phyloP scores from a whole-genome alignment of 768 basidiomycete genomes.

The Mrakia gelida region DNA sequence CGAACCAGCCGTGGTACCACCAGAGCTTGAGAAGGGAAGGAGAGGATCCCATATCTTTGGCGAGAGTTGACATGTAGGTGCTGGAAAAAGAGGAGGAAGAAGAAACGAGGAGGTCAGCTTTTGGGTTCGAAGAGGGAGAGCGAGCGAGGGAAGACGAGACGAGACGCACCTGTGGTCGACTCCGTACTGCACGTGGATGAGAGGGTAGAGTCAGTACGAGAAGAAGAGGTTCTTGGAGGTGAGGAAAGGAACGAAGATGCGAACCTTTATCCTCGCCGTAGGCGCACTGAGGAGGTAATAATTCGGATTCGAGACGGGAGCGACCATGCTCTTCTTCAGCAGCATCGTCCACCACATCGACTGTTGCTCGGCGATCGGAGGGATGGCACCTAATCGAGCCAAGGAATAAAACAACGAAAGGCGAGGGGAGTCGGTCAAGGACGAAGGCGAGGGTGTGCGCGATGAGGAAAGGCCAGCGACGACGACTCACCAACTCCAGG shows the following conservation, averaged over 20 bases:
- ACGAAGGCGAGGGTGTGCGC: too few relatives aligned
- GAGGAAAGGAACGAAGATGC: neutral
- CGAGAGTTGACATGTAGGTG: conserved; percentile 56
- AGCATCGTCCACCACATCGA: conserved; percentile 57
- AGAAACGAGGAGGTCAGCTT: neutral
- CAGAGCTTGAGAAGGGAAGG: conserved; percentile 54
- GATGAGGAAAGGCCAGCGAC: neutral
- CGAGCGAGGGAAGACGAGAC: neutral
- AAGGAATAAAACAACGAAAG: conserved; percentile 17
- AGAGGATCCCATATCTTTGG: conserved; percentile 56
- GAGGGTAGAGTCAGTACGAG: too few relatives aligned
- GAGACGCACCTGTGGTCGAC: conserved; percentile 53
- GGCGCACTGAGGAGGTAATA: conserved; percentile 57
- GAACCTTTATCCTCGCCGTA: conserved; percentile 49
- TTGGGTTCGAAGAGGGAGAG: neutral
- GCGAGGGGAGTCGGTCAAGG: neutral
- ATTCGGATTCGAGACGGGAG: conserved; percentile 51
- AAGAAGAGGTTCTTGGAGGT: neutral
- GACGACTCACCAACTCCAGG: conserved; percentile 55
- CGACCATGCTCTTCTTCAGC: conserved; percentile 48
- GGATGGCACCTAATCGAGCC: conserved; percentile 49
- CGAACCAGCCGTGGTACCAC: conserved; percentile 53
- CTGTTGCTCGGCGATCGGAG: conserved; percentile 61
- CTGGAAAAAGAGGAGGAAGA: conserved; percentile 45
- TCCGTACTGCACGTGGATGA: conserved; percentile 47